Evolutionary conservation across 106 monocot genomes (phyloP), one percentile per base, ranked within the genome.

Genomic region (Apostasia ramifera): DNA sequence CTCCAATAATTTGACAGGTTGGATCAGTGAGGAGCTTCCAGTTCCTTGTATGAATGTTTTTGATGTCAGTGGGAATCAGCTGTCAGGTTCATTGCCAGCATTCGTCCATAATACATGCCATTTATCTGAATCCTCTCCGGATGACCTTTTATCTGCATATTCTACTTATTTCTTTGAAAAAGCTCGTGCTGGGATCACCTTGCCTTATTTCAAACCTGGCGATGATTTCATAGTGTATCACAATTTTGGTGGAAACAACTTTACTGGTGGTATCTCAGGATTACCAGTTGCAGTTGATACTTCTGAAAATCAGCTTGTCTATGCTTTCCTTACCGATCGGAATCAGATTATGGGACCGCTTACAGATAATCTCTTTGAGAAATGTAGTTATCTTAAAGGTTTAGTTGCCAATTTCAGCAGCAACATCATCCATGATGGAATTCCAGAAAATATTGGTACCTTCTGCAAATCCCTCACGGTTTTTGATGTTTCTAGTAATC

Each of bases 21-120:
- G 76, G 78, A 55, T 94, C 59, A 54, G 49, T 49, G 79, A 78
- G 59, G 76, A 71, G 26, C 79, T 94, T 54, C 75, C 68, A 13
- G 88, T 91, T 37, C 91, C 94, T 71, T 94, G 94, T 60, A 85
- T 94, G 91, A 75, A 82, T 68, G 69, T 86, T 1, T 94, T 94
- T 68, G 94, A 94, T 88, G 72, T 88, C 47, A 91, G 91, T 74
- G 83, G 80, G 43, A 94, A 94, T 80, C 83, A 79, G 48, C 50
- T 94, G 37, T 88, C 85, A 39, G 94, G 94, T 6, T 66, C 69
- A 9, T 71, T 94, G 47, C 87, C 81, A 1, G 75, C 7, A 43
- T 94, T 91, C 57, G 15, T 52, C 38, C 9, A 66, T 10, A 69
- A 55, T 43, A 12, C 15, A 37, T 88, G 91, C 66, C 13, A 55